Evolutionary conservation across 1,139 yeast species (phyloP).

Genomic region (Diutina sp.): DNA sequence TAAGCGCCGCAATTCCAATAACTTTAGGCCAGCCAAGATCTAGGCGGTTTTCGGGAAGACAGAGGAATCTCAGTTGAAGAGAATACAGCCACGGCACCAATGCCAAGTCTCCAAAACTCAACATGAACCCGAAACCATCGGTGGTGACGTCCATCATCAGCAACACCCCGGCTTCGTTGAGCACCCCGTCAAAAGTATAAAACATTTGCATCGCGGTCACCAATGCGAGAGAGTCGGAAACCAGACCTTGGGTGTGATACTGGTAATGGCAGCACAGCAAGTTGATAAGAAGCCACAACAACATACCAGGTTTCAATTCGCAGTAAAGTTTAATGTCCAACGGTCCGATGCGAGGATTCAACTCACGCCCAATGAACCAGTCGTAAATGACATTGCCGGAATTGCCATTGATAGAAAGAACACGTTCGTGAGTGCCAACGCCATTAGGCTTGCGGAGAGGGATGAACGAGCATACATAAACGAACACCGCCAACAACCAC

Average conservation of each 20-base stretch:
- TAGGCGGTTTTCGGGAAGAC: conserved; percentile 42
- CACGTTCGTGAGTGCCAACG: conserved; percentile 44
- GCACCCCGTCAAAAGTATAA: conserved; percentile 83
- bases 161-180: conserved; percentile 78
- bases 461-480: conserved; percentile 55
- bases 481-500: conserved; percentile 44
- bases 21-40: conserved; percentile 33
- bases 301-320: conserved; percentile 90
- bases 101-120: conserved; percentile 85
- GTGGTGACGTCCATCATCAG: conserved; percentile 94
- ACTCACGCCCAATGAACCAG: conserved; percentile 95
- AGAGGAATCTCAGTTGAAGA: conserved; percentile 71
- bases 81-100: conserved; percentile 92
- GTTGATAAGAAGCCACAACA: conserved; percentile 75
- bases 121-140: conserved; percentile 96
- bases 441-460: conserved; percentile 43
- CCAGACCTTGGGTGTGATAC: conserved; percentile 43
- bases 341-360: conserved; percentile 79
- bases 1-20: conserved; percentile 29
- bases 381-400: conserved; percentile 66
- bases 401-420: conserved; percentile 81
- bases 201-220: conserved; percentile 63
- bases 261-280: conserved; percentile 75
- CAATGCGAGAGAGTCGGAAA: conserved; percentile 62
- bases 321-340: conserved; percentile 87